Percentiles rank a stretch among this genome's conserved stretches.
These are phyloP conservation scores for Aspergillus sp. DNA, from an alignment of 2,329 filamentous ascomycete genomes.

Conservation along the genomic window DNA sequence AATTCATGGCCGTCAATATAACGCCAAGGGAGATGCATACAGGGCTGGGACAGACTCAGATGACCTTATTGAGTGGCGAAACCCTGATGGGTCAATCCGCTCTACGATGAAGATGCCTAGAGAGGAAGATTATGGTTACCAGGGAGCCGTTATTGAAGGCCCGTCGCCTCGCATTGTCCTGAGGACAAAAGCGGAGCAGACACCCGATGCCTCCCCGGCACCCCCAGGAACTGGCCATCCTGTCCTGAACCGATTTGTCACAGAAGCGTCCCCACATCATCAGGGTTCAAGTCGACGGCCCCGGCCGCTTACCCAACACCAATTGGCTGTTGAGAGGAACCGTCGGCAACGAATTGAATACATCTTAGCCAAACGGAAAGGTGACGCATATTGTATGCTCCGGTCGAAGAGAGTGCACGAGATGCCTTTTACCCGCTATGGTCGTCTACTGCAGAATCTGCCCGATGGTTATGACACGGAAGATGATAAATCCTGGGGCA, in stretches of 20 bases:
- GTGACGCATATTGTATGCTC: slow-evolving; percentile 38
- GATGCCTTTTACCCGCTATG: slow-evolving; percentile 42
- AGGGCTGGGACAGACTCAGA: slow-evolving; percentile 5
- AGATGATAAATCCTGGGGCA: slow-evolving; percentile 44
- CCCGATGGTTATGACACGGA: slow-evolving; percentile 50
- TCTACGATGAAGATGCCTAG: slow-evolving; percentile 34
- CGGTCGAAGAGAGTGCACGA: slow-evolving; percentile 40
- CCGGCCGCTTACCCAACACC: slow-evolving; percentile 51
- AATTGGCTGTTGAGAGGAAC: slow-evolving; percentile 51
- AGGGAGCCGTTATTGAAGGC: slow-evolving; percentile 34
- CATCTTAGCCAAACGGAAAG: slow-evolving; percentile 44
- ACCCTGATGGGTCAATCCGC: slow-evolving; percentile 8
- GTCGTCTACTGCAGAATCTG: slow-evolving; percentile 42
- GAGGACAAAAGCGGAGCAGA: slow-evolving; percentile 47
- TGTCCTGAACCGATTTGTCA: slow-evolving; percentile 42
- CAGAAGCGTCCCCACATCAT: slow-evolving; percentile 32
- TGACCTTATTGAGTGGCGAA: slow-evolving; percentile 8
- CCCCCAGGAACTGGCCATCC: slow-evolving; percentile 45
- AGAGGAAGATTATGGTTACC: slow-evolving; percentile 41
- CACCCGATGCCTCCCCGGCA: slow-evolving; percentile 44
- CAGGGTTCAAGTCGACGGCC: slow-evolving; percentile 40
- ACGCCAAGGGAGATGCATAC: slow-evolving; percentile 1
- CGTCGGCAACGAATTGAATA: slow-evolving; percentile 50
- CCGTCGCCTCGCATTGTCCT: slow-evolving; percentile 43
- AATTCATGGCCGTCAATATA: background rate